Conservation (phyloP, 495 filamentous ascomycete genomes). For the Xylaria bambusicola region DNA sequence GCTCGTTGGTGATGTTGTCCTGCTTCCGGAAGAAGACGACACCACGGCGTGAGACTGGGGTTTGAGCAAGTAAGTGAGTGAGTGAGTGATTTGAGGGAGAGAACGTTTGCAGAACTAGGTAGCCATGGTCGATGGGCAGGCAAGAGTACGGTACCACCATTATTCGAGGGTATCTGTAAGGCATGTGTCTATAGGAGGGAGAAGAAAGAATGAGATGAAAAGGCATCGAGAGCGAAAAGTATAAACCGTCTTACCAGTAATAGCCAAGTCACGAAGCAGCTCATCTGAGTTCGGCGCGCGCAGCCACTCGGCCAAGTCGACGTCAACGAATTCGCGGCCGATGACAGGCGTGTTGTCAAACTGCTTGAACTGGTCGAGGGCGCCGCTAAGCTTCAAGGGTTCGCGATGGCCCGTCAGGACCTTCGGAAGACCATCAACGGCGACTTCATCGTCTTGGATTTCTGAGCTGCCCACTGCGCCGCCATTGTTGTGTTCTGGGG, state of each 20-base stretch:
- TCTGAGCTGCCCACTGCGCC: conserved; percentile 21
- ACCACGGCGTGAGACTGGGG: conserved; percentile 71
- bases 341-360: conserved; percentile 70
- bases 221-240: conserved; percentile 19
- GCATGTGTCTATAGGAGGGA: too few species aligned
- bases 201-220: too few species aligned
- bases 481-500: conserved; percentile 6
- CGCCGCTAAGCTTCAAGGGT: conserved; percentile 53
- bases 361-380: conserved; percentile 57
- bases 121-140: too few species aligned
- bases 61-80: conserved; percentile 47
- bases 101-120: too few species aligned
- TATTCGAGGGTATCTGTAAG: neutral
- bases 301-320: conserved; percentile 61
- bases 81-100: too few species aligned
- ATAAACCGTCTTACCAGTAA: conserved; percentile 56
- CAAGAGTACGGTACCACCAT: too few species aligned
- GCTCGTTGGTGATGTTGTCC: conserved; percentile 61
- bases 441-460: neutral
- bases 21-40: conserved; percentile 84
- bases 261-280: conserved; percentile 64
- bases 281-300: conserved; percentile 66
- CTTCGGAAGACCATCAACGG: conserved; percentile 20
- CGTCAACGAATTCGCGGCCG: conserved; percentile 63
- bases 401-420: conserved; percentile 29